These are phyloP conservation scores for Penicillium fuscoglaucum DNA, from an alignment of 2,329 filamentous ascomycete genomes.

Conservation along the genomic window DNA sequence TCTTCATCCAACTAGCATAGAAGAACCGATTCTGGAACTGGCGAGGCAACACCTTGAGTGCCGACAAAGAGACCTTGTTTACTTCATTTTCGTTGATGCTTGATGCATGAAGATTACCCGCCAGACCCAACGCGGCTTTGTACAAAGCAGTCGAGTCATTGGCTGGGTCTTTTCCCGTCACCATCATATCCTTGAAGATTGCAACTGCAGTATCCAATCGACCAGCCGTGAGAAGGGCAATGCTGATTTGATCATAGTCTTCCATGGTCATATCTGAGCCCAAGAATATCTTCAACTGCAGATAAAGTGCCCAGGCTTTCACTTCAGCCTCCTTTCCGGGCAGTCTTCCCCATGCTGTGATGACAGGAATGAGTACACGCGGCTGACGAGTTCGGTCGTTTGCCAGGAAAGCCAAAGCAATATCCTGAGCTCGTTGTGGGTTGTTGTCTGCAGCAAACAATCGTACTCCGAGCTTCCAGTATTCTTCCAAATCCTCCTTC, in stretches of 20 bases:
- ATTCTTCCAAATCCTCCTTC: constrained; percentile 40
- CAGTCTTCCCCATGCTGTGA: constrained; percentile 63
- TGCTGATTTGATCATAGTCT: constrained; percentile 74
- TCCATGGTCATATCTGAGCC: constrained; percentile 63
- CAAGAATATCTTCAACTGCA: constrained; percentile 62
- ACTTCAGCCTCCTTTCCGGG: constrained; percentile 51
- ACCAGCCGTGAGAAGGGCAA: constrained; percentile 67
- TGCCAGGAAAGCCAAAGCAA: constrained; percentile 47
- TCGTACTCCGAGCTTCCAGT: constrained; percentile 52
- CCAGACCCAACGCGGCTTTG: constrained; percentile 40
- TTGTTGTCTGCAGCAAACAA: constrained; percentile 52
- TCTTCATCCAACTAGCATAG: constrained; percentile 85
- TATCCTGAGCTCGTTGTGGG: constrained; percentile 50
- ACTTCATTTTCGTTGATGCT: constrained; percentile 46
- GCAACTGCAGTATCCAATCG: constrained; percentile 67
- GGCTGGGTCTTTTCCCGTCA: constrained; percentile 52
- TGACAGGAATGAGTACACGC: constrained; percentile 61
- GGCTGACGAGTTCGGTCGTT: constrained; percentile 46
- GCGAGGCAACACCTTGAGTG: constrained; percentile 54
- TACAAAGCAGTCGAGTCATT: constrained; percentile 50
- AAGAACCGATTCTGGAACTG: constrained; percentile 72
- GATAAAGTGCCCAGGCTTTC: constrained; percentile 68
- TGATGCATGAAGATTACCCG: constrained; percentile 43
- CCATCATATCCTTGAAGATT: constrained; percentile 89
- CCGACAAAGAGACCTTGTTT: constrained; percentile 51